Conservation (phyloP, 2,329 filamentous ascomycete genomes). For the Samsoniella hepiali region DNA sequence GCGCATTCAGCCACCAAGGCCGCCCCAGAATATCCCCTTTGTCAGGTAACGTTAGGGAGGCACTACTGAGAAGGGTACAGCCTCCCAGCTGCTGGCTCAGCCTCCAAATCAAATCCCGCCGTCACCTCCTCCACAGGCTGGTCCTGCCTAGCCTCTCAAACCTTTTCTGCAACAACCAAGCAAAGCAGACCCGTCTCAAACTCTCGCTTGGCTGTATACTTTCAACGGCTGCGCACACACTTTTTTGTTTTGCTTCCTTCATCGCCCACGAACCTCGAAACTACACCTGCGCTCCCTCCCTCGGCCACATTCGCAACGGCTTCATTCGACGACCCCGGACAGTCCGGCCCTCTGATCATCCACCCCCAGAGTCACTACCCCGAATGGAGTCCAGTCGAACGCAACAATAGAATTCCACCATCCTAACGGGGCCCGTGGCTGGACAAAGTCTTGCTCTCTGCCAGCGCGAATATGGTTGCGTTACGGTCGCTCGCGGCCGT, state of each 20-base stretch:
- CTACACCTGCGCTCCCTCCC: background rate
- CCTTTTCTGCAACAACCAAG: constrained; percentile 8
- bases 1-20: background rate
- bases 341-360: background rate
- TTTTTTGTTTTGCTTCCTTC: background rate
- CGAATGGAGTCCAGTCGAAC: constrained; percentile 11
- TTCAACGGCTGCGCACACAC: constrained; percentile 6
- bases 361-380: background rate
- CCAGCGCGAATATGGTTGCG: constrained; percentile 31
- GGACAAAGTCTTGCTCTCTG: background rate
- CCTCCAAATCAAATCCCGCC: background rate
- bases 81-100: background rate
- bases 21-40: background rate
- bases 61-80: background rate
- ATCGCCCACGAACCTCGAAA: background rate
- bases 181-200: background rate
- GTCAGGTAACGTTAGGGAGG: too few species aligned
- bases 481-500: constrained; percentile 32
- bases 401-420: background rate
- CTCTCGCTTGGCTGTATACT: background rate
- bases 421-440: background rate
- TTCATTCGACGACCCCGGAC: background rate
- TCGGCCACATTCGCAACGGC: background rate
- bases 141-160: constrained; percentile 9
- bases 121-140: background rate